Evolutionary conservation across 768 basidiomycete species (phyloP).

Genomic region (Russula abietina): DNA sequence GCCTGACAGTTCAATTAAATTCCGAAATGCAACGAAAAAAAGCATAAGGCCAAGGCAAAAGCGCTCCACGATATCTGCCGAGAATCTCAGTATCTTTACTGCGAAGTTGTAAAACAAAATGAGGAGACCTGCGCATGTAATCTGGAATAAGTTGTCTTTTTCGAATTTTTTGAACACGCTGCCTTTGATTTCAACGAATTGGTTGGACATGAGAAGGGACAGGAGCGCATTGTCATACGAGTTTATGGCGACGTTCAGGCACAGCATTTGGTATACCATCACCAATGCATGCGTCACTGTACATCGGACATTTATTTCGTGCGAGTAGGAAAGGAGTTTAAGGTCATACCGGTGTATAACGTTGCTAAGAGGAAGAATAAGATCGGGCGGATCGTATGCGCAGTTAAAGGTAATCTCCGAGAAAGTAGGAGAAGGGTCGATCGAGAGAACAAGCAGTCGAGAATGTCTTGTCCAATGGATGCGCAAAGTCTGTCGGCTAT

Average conservation of each 20-base stretch:
- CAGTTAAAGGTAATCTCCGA: constrained; percentile 51
- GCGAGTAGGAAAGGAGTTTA: neutral
- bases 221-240: constrained; percentile 95
- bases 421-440: constrained; percentile 78
- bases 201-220: constrained; percentile 91
- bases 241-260: constrained; percentile 96
- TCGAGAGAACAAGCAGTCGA: constrained; percentile 92
- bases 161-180: constrained; percentile 99
- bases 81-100: constrained; percentile 1
- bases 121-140: constrained; percentile 82
- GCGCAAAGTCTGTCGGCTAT: constrained; percentile 93
- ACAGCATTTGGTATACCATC: constrained; percentile 91
- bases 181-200: constrained; percentile 99
- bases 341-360: constrained; percentile 67
- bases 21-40: constrained; percentile 83
- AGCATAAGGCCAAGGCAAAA: constrained; percentile 93
- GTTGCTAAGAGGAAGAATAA: constrained; percentile 79
- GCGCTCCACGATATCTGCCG: constrained; percentile 89
- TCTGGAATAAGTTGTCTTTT: constrained; percentile 97
- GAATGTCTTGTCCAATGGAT: constrained; percentile 94
- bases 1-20: constrained; percentile 89
- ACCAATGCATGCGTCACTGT: constrained; percentile 86
- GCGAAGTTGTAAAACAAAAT: neutral
- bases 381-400: constrained; percentile 69
- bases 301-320: neutral